phyloP scores from a whole-genome alignment of 192 early-diverging fungal species.

The Allomyces javanicus region DNA sequence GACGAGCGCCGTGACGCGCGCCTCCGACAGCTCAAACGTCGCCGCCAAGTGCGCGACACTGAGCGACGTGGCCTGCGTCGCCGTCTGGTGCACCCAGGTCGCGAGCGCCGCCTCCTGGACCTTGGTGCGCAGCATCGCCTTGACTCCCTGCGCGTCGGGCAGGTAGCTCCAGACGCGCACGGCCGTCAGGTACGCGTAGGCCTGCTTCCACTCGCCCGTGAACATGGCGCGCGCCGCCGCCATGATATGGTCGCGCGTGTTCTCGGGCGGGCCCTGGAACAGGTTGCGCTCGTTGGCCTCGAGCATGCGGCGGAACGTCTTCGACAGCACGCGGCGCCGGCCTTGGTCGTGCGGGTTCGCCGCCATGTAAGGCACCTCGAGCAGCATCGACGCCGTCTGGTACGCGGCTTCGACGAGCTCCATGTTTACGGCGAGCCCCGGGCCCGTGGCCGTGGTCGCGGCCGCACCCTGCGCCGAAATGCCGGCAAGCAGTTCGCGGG shows the following conservation, averaged over 20 bases:
- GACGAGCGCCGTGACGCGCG: constrained; percentile 49
- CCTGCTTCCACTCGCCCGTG: constrained; percentile 80
- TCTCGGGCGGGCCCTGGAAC: constrained; percentile 93
- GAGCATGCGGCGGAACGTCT: constrained; percentile 78
- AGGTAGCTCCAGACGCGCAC: constrained; percentile 97
- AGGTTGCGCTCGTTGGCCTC: constrained; percentile 91
- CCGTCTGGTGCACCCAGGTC: constrained; percentile 86
- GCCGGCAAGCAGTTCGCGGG: constrained; percentile 71
- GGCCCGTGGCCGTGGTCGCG: constrained; percentile 31
- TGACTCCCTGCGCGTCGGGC: constrained; percentile 61
- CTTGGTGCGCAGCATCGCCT: constrained; percentile 70
- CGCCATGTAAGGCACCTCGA: constrained; percentile 96
- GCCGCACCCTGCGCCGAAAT: too few species aligned
- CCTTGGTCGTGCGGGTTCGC: constrained; percentile 35
- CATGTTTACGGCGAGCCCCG: constrained; percentile 92
- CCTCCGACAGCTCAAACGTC: constrained; percentile 68
- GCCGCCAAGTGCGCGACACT: constrained; percentile 55
- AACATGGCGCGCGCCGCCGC: constrained; percentile 80
- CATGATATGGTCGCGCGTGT: constrained; percentile 98
- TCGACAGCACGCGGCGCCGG: constrained; percentile 49
- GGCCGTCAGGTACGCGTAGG: constrained; percentile 56
- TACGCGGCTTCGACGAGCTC: constrained; percentile 95
- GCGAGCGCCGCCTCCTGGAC: constrained; percentile 93
- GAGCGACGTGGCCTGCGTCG: constrained; percentile 75
- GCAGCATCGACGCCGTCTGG: constrained; percentile 82